phyloP scores from a whole-genome alignment of 345 rosid species.

The Erodium maritimum region DNA sequence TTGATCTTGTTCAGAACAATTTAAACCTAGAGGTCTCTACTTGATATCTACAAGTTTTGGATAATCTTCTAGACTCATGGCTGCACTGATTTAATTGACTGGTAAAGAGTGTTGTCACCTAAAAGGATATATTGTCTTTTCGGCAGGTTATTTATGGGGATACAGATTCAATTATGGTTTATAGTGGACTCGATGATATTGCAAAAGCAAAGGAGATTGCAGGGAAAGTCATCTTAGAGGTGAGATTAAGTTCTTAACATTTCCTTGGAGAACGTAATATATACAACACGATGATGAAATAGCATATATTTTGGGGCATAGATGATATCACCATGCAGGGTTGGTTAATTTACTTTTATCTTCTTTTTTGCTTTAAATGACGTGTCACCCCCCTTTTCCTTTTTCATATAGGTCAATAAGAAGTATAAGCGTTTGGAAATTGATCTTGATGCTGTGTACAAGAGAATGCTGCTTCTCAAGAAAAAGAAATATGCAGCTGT shows the following conservation, averaged over 20 bases:
- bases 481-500: slow-evolving; percentile 99
- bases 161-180: slow-evolving; percentile 97
- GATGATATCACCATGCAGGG: background rate
- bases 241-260: slow-evolving; percentile 15
- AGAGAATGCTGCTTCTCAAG: slow-evolving; percentile 95
- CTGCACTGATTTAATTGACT: slow-evolving; percentile 8
- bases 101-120: slow-evolving; percentile 7
- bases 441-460: slow-evolving; percentile 90
- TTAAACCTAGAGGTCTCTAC: slow-evolving; percentile 69
- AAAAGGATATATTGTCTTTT: slow-evolving; percentile 18
- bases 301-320: background rate
- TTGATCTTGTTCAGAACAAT: slow-evolving; percentile 88
- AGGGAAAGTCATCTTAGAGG: slow-evolving; percentile 89
- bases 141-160: slow-evolving; percentile 93
- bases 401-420: slow-evolving; percentile 67
- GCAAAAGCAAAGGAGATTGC: slow-evolving; percentile 68
- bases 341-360: background rate
- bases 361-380: background rate
- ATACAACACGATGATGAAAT: background rate
- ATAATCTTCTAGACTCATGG: slow-evolving; percentile 7
- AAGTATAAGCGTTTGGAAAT: slow-evolving; percentile 83
- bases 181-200: slow-evolving; percentile 82
- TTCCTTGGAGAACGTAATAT: background rate
- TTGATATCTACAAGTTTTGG: slow-evolving; percentile 12
- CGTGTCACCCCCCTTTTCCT: slow-evolving; percentile 6